Evolutionary conservation across 1,284 basidiomycete genomes (phyloP).

Genomic region (Rhizopogon parksii): DNA sequence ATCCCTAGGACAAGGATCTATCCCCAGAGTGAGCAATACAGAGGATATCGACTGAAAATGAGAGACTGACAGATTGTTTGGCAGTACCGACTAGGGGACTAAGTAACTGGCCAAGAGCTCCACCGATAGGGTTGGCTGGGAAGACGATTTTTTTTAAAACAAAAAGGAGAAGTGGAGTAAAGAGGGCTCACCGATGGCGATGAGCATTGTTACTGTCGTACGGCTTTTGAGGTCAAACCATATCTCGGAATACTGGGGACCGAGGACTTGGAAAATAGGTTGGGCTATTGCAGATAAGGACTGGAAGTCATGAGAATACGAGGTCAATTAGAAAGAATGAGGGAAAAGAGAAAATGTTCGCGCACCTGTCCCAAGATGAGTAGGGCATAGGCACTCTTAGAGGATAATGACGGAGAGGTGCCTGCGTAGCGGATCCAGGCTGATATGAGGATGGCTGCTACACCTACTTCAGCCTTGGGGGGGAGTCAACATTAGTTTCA

Average conservation of each 20-base stretch:
- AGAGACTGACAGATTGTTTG: constrained; percentile 46
- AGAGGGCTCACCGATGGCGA: constrained; percentile 50
- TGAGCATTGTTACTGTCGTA: constrained; percentile 74
- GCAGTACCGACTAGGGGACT: constrained; percentile 55
- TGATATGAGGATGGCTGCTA: constrained; percentile 46
- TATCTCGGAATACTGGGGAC: constrained; percentile 69
- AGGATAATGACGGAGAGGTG: constrained; percentile 45
- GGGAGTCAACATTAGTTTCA: background rate
- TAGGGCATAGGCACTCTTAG: constrained; percentile 51
- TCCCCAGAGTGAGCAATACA: background rate
- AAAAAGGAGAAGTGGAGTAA: background rate
- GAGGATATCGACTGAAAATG: background rate
- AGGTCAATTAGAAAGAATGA: constrained; percentile 60
- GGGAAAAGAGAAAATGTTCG: constrained; percentile 32
- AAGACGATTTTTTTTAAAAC: background rate
- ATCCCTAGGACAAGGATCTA: constrained; percentile 68
- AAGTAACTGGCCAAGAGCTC: constrained; percentile 62
- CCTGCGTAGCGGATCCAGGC: constrained; percentile 73
- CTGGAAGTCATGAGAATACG: constrained; percentile 31
- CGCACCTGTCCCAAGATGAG: constrained; percentile 64
- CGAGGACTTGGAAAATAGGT: constrained; percentile 65
- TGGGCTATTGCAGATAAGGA: constrained; percentile 46
- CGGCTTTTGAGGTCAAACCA: constrained; percentile 73
- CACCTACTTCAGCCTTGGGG: constrained; percentile 45
- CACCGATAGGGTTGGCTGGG: constrained; percentile 61